Evolutionary conservation across 768 basidiomycete genomes (phyloP), one percentile per base, ranked within the genome.

Genomic region (Amanita rubescens): DNA sequence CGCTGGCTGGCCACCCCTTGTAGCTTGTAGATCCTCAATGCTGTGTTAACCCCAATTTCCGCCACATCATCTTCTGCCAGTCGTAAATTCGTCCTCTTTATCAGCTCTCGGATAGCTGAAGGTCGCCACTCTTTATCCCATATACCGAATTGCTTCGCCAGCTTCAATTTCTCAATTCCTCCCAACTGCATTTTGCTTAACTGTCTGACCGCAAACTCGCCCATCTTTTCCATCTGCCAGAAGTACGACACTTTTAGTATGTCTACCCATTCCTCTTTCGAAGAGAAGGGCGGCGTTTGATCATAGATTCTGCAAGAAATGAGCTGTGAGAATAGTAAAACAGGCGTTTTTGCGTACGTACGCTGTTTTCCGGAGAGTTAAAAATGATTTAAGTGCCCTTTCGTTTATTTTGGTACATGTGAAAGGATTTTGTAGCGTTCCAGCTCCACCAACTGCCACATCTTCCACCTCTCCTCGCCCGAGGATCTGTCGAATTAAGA

Each of bases 61-160:
- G 50, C 56, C 20, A 57, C 62, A 24, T 74, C 72, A 25, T 60
- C 58, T 5, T 58, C 15, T n/a, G 47, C 56, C 17, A 69, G 57
- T 2, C 62, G 55, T 33, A 61, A 58, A 11, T 56, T 49, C 8
- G 27, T 30, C 12, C 65, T 60, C 39, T 41, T 56, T 1, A 62
- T 62, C 25, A 71, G 56, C 8, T 62, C 60, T 9, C 47, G 57
- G 48, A 70, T 59, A 19, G 67, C 69, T 9, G 59, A 53, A 20
- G 69, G 35, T 5, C 71, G 58, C 71, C 75, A 75, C 3, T 51
- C 32, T 10, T 60, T 50, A 8, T 37, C 4, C 19, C 24, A 20
- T 12, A 76, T 65, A 15, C 66, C 60, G 43, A 65, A 65, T 34
- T 63, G 55, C 10, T 60, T 57, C 2, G 68, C 69, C 2, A 74